Percentiles rank a stretch among this genome's conserved stretches.
Conservation (phyloP, 2,329 filamentous ascomycete genomes). For the Phaeosphaeria sp. region DNA sequence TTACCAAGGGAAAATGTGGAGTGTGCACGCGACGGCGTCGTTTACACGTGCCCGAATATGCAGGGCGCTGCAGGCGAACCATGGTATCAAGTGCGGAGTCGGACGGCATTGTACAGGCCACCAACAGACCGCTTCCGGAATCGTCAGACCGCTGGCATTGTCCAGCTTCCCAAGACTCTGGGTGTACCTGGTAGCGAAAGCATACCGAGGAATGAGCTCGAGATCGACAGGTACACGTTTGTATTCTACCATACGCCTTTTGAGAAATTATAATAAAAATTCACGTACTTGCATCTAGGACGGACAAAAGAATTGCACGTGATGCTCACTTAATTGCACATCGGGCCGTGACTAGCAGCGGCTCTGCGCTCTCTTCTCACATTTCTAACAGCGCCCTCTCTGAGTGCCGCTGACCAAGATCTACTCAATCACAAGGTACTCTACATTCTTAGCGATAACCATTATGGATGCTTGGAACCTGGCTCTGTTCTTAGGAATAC, state of each 20-base stretch:
- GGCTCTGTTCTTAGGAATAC: too few relatives aligned
- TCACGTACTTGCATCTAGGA: background rate
- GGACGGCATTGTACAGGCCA: background rate
- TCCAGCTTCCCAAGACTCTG: background rate
- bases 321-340: too few relatives aligned
- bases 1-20: constrained; percentile 13
- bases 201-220: background rate
- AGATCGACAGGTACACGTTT: background rate
- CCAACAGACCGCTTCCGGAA: background rate
- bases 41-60: background rate
- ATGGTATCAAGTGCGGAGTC: background rate
- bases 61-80: background rate
- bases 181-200: background rate
- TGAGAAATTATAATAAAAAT: background rate
- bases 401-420: too few relatives aligned
- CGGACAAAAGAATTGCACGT: too few relatives aligned
- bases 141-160: background rate
- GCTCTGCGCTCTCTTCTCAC: too few relatives aligned
- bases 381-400: too few relatives aligned
- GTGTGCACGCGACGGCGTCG: constrained; percentile 27
- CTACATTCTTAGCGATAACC: too few relatives aligned
- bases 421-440: too few relatives aligned
- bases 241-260: background rate
- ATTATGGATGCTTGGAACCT: too few relatives aligned
- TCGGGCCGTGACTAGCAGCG: too few relatives aligned